Base-by-base conservation (phyloP, 1,139 yeast species). In the Hyphopichia wangnamkhiaoensis region DNA sequence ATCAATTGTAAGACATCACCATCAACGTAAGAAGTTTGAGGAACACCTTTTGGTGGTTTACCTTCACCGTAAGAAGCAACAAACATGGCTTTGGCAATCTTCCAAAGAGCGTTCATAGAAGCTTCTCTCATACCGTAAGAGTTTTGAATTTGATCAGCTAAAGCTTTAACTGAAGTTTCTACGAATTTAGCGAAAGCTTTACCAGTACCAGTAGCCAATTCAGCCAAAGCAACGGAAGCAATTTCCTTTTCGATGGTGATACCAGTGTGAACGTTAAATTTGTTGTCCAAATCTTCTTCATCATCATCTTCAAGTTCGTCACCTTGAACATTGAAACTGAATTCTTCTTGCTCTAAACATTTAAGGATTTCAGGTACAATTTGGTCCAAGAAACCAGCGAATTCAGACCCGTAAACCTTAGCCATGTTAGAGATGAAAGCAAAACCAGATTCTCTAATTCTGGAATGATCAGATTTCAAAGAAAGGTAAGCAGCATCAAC, bases 341-440 rank as follows among this genome's bases (percentile, higher is more conserved):
- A 81, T 62, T 85, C 94, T 50, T 80, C 90, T 70, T 89, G 95
- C 57, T 84, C 83, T 56, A 93, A 76, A 59, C 95, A 87, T 57
- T 79, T 80, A 69, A 84, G 81, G 47, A 93, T 82, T 62, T 84
- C 87, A 28, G 96, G 96, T 49, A 93, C 76, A 45, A 93, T 78
- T 52, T 82, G 82, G 43, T 80, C 85, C 61, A 93, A 77, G 75
- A 88, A 90, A 30, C 93, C 87, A 39, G 94, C 79, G 59, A 94
- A 90, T 57, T 90, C 95, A 54, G 80, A 79, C 45, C 94, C 95
- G 65, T 91, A 93, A 32, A 93, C 96, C 69, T 87, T 88, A 42
- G 98, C 96, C 82, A 93, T 81, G 65, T 89, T 87, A 36, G 96
- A 84, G 64, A 93, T 83, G 64, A 93, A 90, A n/a, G 96, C 89